These are phyloP conservation scores for Melocanna baccifera DNA, from an alignment of 176 grass and related monocot genomes.

Conservation along the genomic window DNA sequence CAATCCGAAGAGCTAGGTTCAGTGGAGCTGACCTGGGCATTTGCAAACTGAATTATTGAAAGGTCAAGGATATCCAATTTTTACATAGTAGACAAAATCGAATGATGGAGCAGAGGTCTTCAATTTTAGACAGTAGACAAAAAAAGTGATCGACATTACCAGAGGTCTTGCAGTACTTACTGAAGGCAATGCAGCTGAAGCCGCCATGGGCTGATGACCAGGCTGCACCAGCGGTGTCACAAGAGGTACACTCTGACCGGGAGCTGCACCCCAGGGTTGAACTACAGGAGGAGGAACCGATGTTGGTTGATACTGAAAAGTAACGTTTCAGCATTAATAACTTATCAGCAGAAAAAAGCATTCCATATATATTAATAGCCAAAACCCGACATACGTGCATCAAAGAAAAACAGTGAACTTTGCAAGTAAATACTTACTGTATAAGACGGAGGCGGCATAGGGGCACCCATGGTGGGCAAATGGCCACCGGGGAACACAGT, in stretches of 20 bases:
- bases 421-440: constrained; percentile 45
- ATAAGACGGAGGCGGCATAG: constrained; percentile 61
- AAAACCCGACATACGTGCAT: neutral
- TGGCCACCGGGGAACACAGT: constrained; percentile 39
- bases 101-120: constrained; percentile 13
- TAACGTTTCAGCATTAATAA: constrained; percentile 23
- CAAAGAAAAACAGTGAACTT: neutral
- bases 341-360: constrained; percentile 31
- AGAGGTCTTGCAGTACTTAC: constrained; percentile 28
- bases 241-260: constrained; percentile 42
- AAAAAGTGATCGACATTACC: neutral
- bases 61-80: constrained; percentile 27
- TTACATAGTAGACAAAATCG: neutral
- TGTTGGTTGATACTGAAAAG: constrained; percentile 66
- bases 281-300: constrained; percentile 42
- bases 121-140: constrained; percentile 16
- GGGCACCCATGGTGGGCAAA: constrained; percentile 50
- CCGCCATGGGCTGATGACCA: constrained; percentile 47
- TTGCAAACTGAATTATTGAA: constrained; percentile 53
- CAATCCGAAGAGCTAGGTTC: constrained; percentile 73
- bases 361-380: neutral
- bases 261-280: constrained; percentile 65
- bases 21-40: constrained; percentile 52
- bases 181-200: constrained; percentile 24
- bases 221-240: constrained; percentile 46